Base-by-base conservation (phyloP, 1,139 yeast genomes). In the Zygoascus hellenicus region DNA sequence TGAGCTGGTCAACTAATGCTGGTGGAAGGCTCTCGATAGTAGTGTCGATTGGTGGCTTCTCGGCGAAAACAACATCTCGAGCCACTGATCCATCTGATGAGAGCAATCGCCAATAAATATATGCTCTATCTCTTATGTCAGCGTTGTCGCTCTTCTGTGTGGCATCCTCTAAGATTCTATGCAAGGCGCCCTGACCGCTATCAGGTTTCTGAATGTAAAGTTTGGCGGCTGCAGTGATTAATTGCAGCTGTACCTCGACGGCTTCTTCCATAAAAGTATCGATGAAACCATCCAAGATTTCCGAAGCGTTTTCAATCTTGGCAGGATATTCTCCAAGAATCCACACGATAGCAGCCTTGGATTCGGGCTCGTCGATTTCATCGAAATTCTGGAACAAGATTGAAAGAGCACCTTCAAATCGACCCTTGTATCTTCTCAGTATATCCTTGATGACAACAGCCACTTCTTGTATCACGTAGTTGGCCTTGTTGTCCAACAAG, bases 71-170 rank as follows among this genome's bases (percentile, higher is more conserved):
- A 41, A 85, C 74, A 47, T 75, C 72, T 57, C 75, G 73, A 28
- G 76, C 71, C 13, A 66, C 63, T 3, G 65, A 59, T 6, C 76
- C 65, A 48, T 78, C 81, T 28, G 83, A 70, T 0, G 96, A 87
- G 50, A 92, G 72, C 50, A 94, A 72, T 62, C 98, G 80, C 97
- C 97, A 92, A 67, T 89, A 92, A 46, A 92, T 77, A 66, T 83
- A 92, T 0, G 97, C 97, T 67, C 92, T 80, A 66, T 92, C 98
- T 60, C 97, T 78, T 36, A 92, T 86, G 65, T 92, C 98, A 1
- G 96, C 85, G 63, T 89, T 89, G 57, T 88, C 95, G 50, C 89
- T 77, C 50, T 81, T 80, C 49, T 81, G 80, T 1, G 96, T 88
- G 10, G 95, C 88, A 48, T 80, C 70, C 57, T 85, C 88, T 54